Base-by-base conservation (phyloP, 257 asterid species). In the Galeopsis tetrahit region DNA sequence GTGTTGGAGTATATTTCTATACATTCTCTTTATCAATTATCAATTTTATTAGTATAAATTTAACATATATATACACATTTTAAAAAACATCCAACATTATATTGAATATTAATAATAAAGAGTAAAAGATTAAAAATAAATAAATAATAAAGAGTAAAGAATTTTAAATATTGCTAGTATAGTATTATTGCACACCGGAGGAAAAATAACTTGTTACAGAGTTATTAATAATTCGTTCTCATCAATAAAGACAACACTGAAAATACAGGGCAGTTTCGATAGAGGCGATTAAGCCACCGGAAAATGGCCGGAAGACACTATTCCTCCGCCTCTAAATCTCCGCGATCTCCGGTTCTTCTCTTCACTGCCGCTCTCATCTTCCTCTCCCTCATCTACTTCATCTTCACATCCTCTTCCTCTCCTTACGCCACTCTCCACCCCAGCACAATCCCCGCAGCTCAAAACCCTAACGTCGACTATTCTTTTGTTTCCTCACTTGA, bases 401-500 rank as follows among this genome's bases (percentile, higher is more conserved):
- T 77, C 42, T 82, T 82, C 75, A 42, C 85, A 68, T 80, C 88
- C 6, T 69, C 79, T 4, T 80, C 81, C 9, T 13, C 84, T 31
- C 21, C 80, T 39, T 59, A 77, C 36, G 33, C 66, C 56, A 56
- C 84, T 28, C 42, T 71, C 65, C 71, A 40, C 72, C 15, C 63
- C 39, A 11, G 48, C 75, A 6, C 72, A 58, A 32, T 74, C 76
- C 77, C 43, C 80, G 36, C 77, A 57, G 66, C 78, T 76, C 77
- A 70, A 55, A 77, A 72, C 83, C 81, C 87, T 76, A 81, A 34
- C 62, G 85, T 82, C 75, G 98, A 92, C n/a, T 87, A 87, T 82
- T 90, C 98, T 33, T 92, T 95, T 75, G 86, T 88, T 3, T 63
- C 86, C 10, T 95, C 99, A 9, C 95, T 95, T 68, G 92, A 95